Base-by-base conservation (phyloP, 2,329 filamentous ascomycete genomes). In the Epichloe amarillans region DNA sequence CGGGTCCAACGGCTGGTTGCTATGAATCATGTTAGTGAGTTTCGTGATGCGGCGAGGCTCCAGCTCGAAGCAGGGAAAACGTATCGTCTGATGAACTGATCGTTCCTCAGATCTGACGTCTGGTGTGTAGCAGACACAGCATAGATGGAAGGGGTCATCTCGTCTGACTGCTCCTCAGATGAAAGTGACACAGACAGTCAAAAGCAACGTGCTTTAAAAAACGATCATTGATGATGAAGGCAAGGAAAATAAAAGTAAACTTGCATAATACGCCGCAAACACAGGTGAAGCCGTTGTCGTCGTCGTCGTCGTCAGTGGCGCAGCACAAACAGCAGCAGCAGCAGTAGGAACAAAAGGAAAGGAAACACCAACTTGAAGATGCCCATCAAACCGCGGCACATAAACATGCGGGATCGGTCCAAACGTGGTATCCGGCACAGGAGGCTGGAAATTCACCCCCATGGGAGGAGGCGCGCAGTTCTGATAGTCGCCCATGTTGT, bases 371-470 rank as follows among this genome's bases (percentile, higher is more conserved):
- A 69, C 64, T 62, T 62, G 62, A 60, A 58, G 53, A 42, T n/a
- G 15, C 21, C 59, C 62, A 57, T 80, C 77, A 56, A 68, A 69
- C 42, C 75, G 76, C 54, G 79, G 78, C 49, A 75, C 64, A 56
- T 80, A 82, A 19, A 71, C 70, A 55, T 82, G 77, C 30, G 70
- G 59, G 52, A 76, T 75, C 2, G 76, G 72, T 3, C 79, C 79
- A 60, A 72, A 70, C 42, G 73, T 74, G 15, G 77, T 79, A 56
- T 79, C 75, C 3, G 77, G 76, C 15, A 79, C 75, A 30, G 75
- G 77, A 1, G 79, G 79, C 58, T 81, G 75, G 58, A 76, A 81
- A 61, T 77, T 72, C 47, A 75, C 61, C 50, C 73, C 73, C 46
- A 59, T 60, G 33, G 66, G 62, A 41, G 69, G 66, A 55, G 68